phyloP scores from a whole-genome alignment of 2,329 filamentous ascomycete genomes.

The Pestalotiopsis sp. region DNA sequence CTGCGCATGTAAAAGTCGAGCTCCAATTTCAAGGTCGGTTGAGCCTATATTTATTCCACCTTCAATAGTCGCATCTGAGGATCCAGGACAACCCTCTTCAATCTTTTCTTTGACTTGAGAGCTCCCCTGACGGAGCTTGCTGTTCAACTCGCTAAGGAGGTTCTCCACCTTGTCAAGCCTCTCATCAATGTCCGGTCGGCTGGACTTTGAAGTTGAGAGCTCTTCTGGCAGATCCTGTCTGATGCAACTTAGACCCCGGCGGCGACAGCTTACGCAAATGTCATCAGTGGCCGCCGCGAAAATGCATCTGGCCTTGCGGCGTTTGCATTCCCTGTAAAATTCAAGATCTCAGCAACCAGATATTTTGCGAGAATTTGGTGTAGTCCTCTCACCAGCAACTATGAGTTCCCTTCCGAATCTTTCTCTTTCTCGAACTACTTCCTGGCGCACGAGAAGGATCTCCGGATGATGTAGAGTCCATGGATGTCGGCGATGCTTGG shows the following conservation, averaged over 20 bases:
- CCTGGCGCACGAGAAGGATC: neutral
- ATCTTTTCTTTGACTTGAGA: neutral
- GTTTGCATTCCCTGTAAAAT: neutral
- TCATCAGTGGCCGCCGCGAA: neutral
- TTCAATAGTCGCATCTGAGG: neutral
- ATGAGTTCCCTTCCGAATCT: slow-evolving; percentile 3
- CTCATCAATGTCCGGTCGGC: neutral
- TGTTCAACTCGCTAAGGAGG: neutral
- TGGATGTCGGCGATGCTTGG: neutral
- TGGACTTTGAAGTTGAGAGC: neutral
- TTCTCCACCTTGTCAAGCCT: slow-evolving; percentile 3
- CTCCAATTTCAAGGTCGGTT: neutral
- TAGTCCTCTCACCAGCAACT: neutral
- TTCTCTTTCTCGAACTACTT: neutral
- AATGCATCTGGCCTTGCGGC: neutral
- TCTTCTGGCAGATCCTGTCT: neutral
- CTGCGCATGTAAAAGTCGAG: neutral
- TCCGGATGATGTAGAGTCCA: neutral
- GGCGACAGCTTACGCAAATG: neutral
- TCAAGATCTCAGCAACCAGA: neutral
- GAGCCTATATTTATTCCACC: neutral
- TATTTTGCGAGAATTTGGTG: neutral
- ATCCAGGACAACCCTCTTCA: neutral
- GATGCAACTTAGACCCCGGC: neutral
- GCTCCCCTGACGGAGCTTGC: neutral